These are phyloP conservation scores for Plenodomus lindquistii DNA, from an alignment of 2,329 filamentous ascomycete species.

Conservation along the genomic window DNA sequence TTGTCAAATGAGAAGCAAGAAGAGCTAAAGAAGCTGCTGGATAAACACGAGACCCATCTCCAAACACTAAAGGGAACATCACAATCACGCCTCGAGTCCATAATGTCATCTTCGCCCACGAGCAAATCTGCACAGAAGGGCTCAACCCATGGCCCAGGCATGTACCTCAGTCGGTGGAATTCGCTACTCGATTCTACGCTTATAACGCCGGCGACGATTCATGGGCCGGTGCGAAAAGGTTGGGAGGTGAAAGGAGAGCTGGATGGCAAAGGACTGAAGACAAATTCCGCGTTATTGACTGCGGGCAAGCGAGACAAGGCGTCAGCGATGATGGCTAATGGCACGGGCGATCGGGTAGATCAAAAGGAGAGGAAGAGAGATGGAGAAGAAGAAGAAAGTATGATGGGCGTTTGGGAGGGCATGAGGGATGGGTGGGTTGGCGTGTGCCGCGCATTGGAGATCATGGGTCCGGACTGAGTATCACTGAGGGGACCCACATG, in stretches of 20 bases:
- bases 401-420: conserved; percentile 33
- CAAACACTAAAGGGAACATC: conserved; percentile 12
- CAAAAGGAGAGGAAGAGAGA: conserved; percentile 36
- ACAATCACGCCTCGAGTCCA: conserved; percentile 57
- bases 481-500: too few species aligned
- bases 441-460: conserved; percentile 36
- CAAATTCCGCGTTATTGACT: conserved; percentile 14
- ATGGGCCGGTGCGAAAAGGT: conserved; percentile 57
- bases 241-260: conserved; percentile 45
- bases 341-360: conserved; percentile 31
- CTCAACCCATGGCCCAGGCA: conserved; percentile 66
- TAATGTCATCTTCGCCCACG: conserved; percentile 49
- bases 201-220: conserved; percentile 63
- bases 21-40: conserved; percentile 56
- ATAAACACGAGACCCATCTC: conserved; percentile 66
- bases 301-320: conserved; percentile 11
- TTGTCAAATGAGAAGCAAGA: conserved; percentile 55
- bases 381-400: conserved; percentile 35
- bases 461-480: conserved; percentile 34
- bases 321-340: conserved; percentile 24
- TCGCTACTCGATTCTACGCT: conserved; percentile 69
- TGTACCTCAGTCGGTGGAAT: conserved; percentile 75
- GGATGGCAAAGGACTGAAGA: conserved; percentile 40
- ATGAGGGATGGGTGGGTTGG: conserved; percentile 40
- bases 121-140: conserved; percentile 12